phyloP scores from a whole-genome alignment of 2,329 filamentous ascomycete genomes.

The Furcasterigmium sp. region DNA sequence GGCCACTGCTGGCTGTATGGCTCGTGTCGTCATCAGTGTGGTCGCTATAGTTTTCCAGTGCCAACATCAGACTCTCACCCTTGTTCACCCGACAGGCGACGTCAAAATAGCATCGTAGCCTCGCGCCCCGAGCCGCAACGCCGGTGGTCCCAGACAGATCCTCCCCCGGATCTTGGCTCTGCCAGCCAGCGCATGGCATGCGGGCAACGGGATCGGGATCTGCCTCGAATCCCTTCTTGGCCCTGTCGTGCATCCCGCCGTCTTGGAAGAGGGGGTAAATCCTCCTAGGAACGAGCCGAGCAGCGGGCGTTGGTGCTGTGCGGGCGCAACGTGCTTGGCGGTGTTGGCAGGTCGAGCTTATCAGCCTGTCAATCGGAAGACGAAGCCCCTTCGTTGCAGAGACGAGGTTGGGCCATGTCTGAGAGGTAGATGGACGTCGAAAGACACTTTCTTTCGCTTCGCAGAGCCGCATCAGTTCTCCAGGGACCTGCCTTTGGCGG shows the following conservation, averaged over 20 bases:
- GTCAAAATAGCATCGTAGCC: not conserved
- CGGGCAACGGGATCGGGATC: not conserved
- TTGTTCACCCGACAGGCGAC: not conserved
- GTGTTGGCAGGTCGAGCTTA: not conserved
- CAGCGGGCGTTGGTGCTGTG: not conserved
- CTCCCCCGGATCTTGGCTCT: conserved; percentile 1
- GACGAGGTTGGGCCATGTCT: no score
- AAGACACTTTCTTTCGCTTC: not conserved
- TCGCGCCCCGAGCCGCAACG: not conserved
- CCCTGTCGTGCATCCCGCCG: not conserved
- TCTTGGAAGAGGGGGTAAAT: not conserved
- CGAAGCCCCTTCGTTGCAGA: no score
- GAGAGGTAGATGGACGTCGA: not conserved
- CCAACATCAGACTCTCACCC: no score
- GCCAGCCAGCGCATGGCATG: not conserved
- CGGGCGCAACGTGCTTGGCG: not conserved
- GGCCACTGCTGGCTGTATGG: no score
- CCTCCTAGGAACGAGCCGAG: not conserved
- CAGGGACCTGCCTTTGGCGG: not conserved
- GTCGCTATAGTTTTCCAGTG: no score
- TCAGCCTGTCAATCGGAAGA: not conserved
- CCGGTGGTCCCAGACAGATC: not conserved
- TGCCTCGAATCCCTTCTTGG: not conserved
- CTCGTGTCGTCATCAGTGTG: no score
- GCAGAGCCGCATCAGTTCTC: not conserved